Base-by-base conservation (phyloP, 495 filamentous ascomycete genomes). In the Aspergillus baeticus region DNA sequence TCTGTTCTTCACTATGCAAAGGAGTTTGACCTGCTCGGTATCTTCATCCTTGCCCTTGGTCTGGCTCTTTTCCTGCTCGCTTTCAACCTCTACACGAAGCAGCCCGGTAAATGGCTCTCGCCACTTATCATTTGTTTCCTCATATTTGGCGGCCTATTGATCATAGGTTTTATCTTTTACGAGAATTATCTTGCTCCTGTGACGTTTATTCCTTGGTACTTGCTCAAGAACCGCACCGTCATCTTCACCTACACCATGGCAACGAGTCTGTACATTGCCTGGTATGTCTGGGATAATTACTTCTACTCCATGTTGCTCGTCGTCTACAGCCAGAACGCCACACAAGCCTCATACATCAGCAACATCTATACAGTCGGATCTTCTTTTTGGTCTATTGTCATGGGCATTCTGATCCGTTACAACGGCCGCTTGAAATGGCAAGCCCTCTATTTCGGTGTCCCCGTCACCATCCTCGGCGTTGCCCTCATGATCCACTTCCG, bases 401-500 rank as follows among this genome's bases (percentile, higher is more conserved):
- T 81, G 42, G 86, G 83, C 34, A 31, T 74, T 18, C 33, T 77
- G n/a, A 82, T 89, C 64, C 76, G 77, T 51, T 71, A 62, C 14
- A 81, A 78, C 6, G 77, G 79, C 13, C 73, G 75, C 22, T 84
- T 85, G 72, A 78, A 81, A 60, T 70, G 64, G 50, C 72, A 79
- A 5, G 78, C 77, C 51, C 54, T 74, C 1, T 72, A 79, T 72
- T 81, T 83, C 69, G 85, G 77, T 47, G 62, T 88, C 0, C 85
- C 86, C 0, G 63, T 90, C 23, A 76, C 76, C 57, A 71, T 88
- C 26, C 76, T 88, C 15, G 80, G 66, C 6, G 61, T 57, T 10
- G 81, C 85, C 10, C 80, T 88, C 43, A 82, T 89, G 81, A 88
- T 77, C 61, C 78, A 72, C 54, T 90, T 89, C 77, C 84, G 87